Evolutionary conservation across 2,329 filamentous ascomycete genomes (phyloP).

Genomic region (Chaetothyriales sp.): DNA sequence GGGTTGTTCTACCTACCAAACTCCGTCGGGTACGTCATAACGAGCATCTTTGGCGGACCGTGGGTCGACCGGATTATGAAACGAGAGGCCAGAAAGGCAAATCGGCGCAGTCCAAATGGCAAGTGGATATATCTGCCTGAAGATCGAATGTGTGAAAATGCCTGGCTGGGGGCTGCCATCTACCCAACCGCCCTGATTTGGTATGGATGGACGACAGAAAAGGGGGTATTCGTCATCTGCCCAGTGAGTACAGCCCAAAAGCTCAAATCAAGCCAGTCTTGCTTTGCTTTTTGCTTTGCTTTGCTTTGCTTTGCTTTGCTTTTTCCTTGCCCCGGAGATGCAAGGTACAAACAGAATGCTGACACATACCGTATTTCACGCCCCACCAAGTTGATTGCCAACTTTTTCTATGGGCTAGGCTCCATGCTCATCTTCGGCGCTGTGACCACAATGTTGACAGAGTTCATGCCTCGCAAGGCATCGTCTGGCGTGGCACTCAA

Average conservation of each 20-base stretch:
- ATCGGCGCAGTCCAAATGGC: conserved; percentile 46
- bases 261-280: background rate
- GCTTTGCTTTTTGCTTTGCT: no score
- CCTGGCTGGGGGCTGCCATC: conserved; percentile 56
- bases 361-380: background rate
- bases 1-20: conserved; percentile 65
- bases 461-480: conserved; percentile 60
- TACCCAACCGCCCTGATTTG: conserved; percentile 57
- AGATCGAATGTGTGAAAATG: conserved; percentile 70
- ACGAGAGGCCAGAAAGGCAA: conserved; percentile 54
- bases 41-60: conserved; percentile 53
- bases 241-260: no score
- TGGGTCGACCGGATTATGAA: conserved; percentile 76
- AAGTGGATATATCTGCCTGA: conserved; percentile 56
- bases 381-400: conserved; percentile 38
- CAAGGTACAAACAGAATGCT: background rate
- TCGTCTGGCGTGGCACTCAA: conserved; percentile 56
- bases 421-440: conserved; percentile 66
- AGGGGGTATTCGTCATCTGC: conserved; percentile 48
- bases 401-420: conserved; percentile 60
- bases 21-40: conserved; percentile 55
- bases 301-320: no score
- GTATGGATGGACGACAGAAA: conserved; percentile 60
- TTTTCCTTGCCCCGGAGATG: no score
- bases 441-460: conserved; percentile 68